phyloP scores from a whole-genome alignment of 139 green algal genomes.

The Haematococcus lacustris region DNA sequence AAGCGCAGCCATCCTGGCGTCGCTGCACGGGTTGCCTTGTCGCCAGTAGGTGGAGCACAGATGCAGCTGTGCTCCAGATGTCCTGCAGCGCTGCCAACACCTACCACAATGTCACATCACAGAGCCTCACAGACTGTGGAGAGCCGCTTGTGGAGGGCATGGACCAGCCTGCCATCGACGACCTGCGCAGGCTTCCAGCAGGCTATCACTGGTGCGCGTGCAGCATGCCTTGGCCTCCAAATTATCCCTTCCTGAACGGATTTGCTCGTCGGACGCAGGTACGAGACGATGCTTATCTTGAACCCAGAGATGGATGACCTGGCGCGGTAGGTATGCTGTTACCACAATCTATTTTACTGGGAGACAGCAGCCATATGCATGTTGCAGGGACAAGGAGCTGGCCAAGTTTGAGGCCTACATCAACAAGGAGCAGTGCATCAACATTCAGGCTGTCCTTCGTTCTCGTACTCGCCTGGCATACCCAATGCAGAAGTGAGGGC shows the following conservation, averaged over 20 bases:
- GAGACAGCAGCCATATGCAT: too few relatives aligned
- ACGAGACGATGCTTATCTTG: conserved; percentile 89
- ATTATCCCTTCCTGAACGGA: neutral
- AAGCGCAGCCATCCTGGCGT: too few relatives aligned
- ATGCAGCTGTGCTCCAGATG: too few relatives aligned
- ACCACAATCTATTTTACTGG: too few relatives aligned
- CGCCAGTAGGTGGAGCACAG: too few relatives aligned
- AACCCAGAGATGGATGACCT: conserved; percentile 67
- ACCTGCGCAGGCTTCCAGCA: conserved; percentile 27
- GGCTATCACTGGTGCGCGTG: conserved; percentile 42
- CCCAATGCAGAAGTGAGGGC: conserved; percentile 66
- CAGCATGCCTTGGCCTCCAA: neutral
- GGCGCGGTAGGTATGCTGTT: conserved; percentile 64
- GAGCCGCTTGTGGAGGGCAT: neutral
- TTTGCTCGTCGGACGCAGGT: conserved; percentile 32
- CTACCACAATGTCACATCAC: too few relatives aligned
- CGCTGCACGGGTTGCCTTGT: too few relatives aligned
- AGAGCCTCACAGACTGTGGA: neutral
- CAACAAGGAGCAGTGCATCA: conserved; percentile 61
- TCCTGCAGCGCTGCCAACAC: too few relatives aligned
- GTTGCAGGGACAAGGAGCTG: conserved; percentile 68
- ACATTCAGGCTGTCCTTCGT: conserved; percentile 65
- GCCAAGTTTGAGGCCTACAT: conserved; percentile 88
- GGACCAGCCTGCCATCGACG: conserved; percentile 2
- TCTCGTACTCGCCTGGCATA: conserved; percentile 68